Evolutionary conservation across 2,329 filamentous ascomycete species (phyloP).

Genomic region (Monosporascus sp.): DNA sequence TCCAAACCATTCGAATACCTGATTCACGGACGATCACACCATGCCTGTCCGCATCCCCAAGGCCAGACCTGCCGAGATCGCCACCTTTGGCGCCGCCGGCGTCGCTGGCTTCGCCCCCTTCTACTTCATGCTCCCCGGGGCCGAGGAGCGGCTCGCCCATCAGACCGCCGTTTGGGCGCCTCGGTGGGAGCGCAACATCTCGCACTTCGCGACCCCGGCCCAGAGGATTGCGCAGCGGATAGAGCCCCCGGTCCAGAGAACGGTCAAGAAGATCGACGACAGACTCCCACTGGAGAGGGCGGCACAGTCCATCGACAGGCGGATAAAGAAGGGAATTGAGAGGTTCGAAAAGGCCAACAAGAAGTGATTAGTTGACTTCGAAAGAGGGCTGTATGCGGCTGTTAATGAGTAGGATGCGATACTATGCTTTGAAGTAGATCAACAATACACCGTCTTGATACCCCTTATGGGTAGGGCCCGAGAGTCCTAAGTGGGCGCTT

Average conservation of each 20-base stretch:
- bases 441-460: not conserved
- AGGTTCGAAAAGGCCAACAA: constrained; percentile 15
- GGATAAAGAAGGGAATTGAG: constrained; percentile 42
- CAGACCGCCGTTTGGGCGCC: constrained; percentile 55
- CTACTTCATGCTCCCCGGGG: constrained; percentile 52
- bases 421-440: not conserved
- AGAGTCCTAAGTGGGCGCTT: too few species aligned
- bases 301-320: constrained; percentile 41
- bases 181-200: constrained; percentile 54
- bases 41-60: constrained; percentile 50
- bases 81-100: constrained; percentile 50
- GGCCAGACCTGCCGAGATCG: constrained; percentile 42
- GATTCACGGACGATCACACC: constrained; percentile 18
- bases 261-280: constrained; percentile 40
- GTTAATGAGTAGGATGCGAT: not conserved
- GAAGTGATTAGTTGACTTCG: not conserved
- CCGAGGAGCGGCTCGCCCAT: constrained; percentile 46
- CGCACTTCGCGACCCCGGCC: constrained; percentile 44
- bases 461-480: too few species aligned
- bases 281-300: constrained; percentile 45
- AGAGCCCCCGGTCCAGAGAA: constrained; percentile 40
- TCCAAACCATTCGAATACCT: constrained; percentile 10
- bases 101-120: constrained; percentile 50
- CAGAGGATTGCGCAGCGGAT: constrained; percentile 43
- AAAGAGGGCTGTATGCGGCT: not conserved